These are phyloP conservation scores for Fraxinus velutina DNA, from an alignment of 305 asterid genomes.

Conservation along the genomic window DNA sequence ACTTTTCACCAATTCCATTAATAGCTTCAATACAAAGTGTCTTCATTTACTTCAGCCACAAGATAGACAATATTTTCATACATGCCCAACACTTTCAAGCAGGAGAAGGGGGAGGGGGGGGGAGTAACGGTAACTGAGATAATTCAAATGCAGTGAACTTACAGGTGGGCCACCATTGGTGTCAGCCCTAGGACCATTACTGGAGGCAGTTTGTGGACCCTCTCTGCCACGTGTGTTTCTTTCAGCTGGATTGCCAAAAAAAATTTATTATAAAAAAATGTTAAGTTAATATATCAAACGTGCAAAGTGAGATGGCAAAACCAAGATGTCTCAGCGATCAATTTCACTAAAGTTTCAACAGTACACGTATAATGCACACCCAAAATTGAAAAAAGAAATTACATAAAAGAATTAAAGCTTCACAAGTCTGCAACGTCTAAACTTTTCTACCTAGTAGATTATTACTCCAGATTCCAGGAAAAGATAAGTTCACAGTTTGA, in stretches of 20 bases:
- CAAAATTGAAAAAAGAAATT: not conserved
- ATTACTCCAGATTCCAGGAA: not conserved
- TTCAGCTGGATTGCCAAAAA: conserved; percentile 52
- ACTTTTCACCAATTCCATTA: not conserved
- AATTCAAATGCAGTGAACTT: conserved; percentile 42
- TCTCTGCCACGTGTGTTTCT: conserved; percentile 61
- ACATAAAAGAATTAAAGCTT: not conserved
- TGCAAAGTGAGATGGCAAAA: not conserved
- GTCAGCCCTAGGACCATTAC: conserved; percentile 71
- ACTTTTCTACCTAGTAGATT: not conserved
- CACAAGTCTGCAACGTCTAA: not conserved
- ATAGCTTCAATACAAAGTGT: not conserved
- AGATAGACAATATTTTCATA: not conserved
- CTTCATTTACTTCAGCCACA: not conserved
- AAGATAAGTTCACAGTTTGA: not conserved
- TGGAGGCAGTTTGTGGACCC: conserved; percentile 50
- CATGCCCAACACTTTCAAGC: not conserved
- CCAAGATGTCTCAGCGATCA: not conserved
- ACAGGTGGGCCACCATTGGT: conserved; percentile 78
- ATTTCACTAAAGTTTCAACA: conserved; percentile 9
- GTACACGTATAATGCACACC: not conserved
- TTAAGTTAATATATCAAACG: not conserved
- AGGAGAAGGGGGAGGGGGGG: not conserved
- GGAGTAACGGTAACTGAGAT: not conserved
- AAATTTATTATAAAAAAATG: not conserved